A percentile compares a stretch with the other conserved stretches of the same genome.
These are phyloP conservation scores for Phaseolus coccineus DNA, from an alignment of 331 rosid genomes.

Conservation along the genomic window DNA sequence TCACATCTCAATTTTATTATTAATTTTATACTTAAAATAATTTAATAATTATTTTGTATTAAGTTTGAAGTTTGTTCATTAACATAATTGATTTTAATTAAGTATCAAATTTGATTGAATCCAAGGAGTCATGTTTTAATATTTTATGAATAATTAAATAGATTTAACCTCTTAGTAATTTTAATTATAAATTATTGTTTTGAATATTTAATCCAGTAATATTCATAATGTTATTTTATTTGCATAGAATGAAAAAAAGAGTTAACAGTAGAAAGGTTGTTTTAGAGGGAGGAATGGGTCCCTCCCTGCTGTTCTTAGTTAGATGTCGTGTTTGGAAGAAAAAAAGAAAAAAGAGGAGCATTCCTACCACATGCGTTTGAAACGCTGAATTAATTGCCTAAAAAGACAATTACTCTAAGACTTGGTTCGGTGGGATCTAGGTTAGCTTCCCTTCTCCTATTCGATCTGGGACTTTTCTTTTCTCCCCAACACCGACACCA, in stretches of 20 bases:
- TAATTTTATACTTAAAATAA: too few species aligned
- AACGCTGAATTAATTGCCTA: conserved; percentile 27
- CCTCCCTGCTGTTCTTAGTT: not conserved
- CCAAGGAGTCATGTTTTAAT: too few species aligned
- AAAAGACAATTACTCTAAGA: conserved; percentile 40
- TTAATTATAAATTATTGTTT: too few species aligned
- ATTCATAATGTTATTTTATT: too few species aligned
- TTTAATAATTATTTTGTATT: too few species aligned
- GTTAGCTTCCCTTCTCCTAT: conserved; percentile 9
- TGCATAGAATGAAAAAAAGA: not conserved
- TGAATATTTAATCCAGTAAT: too few species aligned
- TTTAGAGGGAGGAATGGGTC: conserved; percentile 9
- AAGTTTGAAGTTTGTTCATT: too few species aligned
- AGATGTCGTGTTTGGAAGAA: conserved; percentile 11
- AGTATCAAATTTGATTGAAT: too few species aligned
- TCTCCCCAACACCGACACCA: not conserved
- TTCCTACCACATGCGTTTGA: conserved; percentile 32
- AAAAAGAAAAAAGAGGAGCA: not conserved
- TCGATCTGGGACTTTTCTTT: conserved; percentile 30
- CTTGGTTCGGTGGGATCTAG: conserved; percentile 43
- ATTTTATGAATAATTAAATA: too few species aligned
- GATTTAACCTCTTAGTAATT: too few species aligned
- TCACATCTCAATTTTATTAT: too few species aligned
- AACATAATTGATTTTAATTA: too few species aligned
- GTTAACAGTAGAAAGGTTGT: not conserved